A percentile compares a stretch with the other conserved stretches of the same genome.
Evolutionary conservation across 805 yeast species (phyloP).

Genomic region (Suhomyces faveliae): DNA sequence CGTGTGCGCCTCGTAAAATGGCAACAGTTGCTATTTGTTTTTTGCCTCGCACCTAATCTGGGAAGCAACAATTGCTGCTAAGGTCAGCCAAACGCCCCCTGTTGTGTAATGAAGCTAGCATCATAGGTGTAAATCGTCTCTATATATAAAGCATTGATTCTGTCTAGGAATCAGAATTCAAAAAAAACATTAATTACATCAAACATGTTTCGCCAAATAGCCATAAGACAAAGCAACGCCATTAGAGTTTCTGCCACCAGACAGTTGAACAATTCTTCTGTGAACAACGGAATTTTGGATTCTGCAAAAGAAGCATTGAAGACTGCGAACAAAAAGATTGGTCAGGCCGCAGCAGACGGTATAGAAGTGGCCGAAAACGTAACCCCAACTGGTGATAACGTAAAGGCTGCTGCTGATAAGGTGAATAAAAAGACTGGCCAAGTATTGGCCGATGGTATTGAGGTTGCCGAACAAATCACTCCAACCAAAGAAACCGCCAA

Average conservation of each 20-base stretch:
- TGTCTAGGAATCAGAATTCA: too few species aligned
- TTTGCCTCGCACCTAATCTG: neutral
- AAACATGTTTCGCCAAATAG: slow-evolving; percentile 12
- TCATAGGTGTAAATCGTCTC: neutral
- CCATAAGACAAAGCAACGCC: slow-evolving; percentile 6
- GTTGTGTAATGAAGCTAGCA: neutral
- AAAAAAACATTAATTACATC: neutral
- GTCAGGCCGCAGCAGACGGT: slow-evolving; percentile 40
- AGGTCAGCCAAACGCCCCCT: slow-evolving; percentile 3
- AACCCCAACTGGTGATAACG: slow-evolving; percentile 20
- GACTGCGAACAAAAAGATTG: slow-evolving; percentile 38
- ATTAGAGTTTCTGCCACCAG: slow-evolving; percentile 6
- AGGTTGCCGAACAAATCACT: slow-evolving; percentile 5
- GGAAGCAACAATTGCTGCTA: neutral
- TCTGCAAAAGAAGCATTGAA: slow-evolving; percentile 35
- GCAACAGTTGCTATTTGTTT: neutral
- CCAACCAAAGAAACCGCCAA: slow-evolving; percentile 4
- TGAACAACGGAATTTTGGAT: slow-evolving; percentile 22
- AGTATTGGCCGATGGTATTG: slow-evolving; percentile 31
- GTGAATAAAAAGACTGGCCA: slow-evolving; percentile 32
- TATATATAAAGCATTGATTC: neutral
- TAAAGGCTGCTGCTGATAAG: slow-evolving; percentile 22
- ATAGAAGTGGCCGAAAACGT: slow-evolving; percentile 34
- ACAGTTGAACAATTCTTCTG: neutral
- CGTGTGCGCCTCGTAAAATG: neutral